Percentiles rank a stretch among this genome's conserved stretches.
These are phyloP conservation scores for Silene vulgaris DNA, from an alignment of 179 eudicot species.

Conservation along the genomic window DNA sequence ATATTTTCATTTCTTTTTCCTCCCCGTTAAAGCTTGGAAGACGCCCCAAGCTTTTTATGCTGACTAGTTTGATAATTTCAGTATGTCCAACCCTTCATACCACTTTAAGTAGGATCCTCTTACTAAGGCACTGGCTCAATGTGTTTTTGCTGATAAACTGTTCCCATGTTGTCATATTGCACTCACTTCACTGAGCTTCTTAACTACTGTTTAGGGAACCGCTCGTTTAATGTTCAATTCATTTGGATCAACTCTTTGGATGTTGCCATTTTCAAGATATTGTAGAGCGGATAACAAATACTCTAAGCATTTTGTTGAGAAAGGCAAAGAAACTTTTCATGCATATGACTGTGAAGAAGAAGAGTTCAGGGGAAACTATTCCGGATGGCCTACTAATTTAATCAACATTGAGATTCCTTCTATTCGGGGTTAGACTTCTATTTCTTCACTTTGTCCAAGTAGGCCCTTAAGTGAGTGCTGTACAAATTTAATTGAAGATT, in stretches of 20 bases:
- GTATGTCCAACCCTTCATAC: neutral
- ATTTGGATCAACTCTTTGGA: slow-evolving; percentile 90
- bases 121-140: neutral
- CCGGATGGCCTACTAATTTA: slow-evolving; percentile 92
- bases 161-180: neutral
- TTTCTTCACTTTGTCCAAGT: slow-evolving; percentile 11
- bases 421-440: slow-evolving; percentile 40
- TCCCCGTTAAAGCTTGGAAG: neutral
- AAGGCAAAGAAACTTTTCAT: slow-evolving; percentile 42
- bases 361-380: slow-evolving; percentile 59
- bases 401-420: slow-evolving; percentile 86
- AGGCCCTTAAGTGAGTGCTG: slow-evolving; percentile 11
- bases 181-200: slow-evolving; percentile 20
- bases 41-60: slow-evolving; percentile 2
- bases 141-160: slow-evolving; percentile 12
- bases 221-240: slow-evolving; percentile 95
- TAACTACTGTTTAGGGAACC: slow-evolving; percentile 68
- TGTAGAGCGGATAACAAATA: slow-evolving; percentile 66
- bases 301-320: slow-evolving; percentile 56
- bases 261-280: slow-evolving; percentile 82
- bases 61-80: slow-evolving; percentile 3
- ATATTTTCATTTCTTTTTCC: neutral
- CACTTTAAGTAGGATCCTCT: neutral
- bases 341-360: slow-evolving; percentile 59
- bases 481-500: neutral